Evolutionary conservation across 176 grass and related monocot species (phyloP).

Genomic region (Chloris gayana): DNA sequence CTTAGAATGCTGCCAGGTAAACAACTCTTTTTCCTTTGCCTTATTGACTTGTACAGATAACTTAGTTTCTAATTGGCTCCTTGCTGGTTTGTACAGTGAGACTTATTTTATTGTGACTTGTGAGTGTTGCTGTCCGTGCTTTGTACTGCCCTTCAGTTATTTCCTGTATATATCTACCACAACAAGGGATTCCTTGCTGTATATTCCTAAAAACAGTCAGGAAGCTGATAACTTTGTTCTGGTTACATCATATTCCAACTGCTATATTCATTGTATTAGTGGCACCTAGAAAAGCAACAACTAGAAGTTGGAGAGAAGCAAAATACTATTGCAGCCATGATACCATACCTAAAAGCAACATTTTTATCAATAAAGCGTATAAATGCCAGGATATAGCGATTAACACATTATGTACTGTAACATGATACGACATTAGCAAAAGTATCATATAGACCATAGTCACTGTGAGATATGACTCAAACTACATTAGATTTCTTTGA

Average conservation of each 20-base stretch:
- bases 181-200: no score
- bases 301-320: not conserved
- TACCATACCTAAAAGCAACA: not conserved
- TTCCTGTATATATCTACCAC: no score
- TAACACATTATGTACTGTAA: not conserved
- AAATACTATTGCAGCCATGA: not conserved
- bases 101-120: no score
- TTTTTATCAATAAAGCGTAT: not conserved
- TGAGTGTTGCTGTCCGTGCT: no score
- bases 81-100: no score
- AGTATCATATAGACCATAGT: not conserved
- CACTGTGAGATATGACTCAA: not conserved
- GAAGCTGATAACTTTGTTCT: not conserved
- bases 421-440: not conserved
- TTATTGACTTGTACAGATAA: no score
- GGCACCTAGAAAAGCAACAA: not conserved
- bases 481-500: not conserved
- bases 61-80: no score
- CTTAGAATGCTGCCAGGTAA: no score
- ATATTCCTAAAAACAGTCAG: no score
- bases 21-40: no score
- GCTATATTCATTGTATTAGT: not conserved
- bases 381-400: not conserved
- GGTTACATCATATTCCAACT: not conserved
- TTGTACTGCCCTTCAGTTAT: no score